phyloP scores from a whole-genome alignment of 441 rosid species.

The Mallotus japonicus region DNA sequence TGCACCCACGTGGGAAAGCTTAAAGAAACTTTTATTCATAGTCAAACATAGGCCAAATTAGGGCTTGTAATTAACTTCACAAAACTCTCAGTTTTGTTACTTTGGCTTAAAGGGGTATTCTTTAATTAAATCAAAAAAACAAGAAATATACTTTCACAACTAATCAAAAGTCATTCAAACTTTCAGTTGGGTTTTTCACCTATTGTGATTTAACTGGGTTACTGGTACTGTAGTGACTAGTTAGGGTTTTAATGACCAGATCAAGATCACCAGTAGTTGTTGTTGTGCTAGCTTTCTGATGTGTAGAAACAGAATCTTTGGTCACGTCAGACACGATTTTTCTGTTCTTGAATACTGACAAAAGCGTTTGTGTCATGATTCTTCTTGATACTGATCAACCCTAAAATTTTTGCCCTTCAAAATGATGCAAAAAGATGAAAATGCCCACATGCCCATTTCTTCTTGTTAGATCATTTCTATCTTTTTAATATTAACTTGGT shows the following conservation, averaged over 20 bases:
- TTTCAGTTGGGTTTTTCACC: slow-evolving; percentile 17
- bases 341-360: slow-evolving; percentile 43
- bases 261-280: slow-evolving; percentile 23
- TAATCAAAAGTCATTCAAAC: slow-evolving; percentile 21
- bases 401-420: slow-evolving; percentile 22
- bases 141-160: slow-evolving; percentile 21
- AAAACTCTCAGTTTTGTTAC: slow-evolving; percentile 27
- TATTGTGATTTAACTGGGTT: slow-evolving; percentile 13
- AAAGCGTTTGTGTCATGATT: slow-evolving; percentile 42
- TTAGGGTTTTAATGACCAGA: slow-evolving; percentile 42
- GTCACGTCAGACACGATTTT: slow-evolving; percentile 65
- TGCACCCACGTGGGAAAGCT: slow-evolving; percentile 33
- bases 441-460: slow-evolving; percentile 12
- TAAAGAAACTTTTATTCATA: slow-evolving; percentile 18
- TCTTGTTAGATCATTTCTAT: slow-evolving; percentile 11
- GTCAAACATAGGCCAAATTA: slow-evolving; percentile 37
- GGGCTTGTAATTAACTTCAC: slow-evolving; percentile 29
- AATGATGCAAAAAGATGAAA: background rate
- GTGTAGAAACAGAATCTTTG: slow-evolving; percentile 60
- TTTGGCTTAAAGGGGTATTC: slow-evolving; percentile 25
- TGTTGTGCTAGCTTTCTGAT: slow-evolving; percentile 29
- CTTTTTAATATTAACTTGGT: slow-evolving; percentile 2
- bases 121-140: slow-evolving; percentile 16
- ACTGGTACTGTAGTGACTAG: background rate
- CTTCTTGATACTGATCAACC: slow-evolving; percentile 29